Conservation (phyloP, 2,329 filamentous ascomycete species). For the Didymella keratinophila region DNA sequence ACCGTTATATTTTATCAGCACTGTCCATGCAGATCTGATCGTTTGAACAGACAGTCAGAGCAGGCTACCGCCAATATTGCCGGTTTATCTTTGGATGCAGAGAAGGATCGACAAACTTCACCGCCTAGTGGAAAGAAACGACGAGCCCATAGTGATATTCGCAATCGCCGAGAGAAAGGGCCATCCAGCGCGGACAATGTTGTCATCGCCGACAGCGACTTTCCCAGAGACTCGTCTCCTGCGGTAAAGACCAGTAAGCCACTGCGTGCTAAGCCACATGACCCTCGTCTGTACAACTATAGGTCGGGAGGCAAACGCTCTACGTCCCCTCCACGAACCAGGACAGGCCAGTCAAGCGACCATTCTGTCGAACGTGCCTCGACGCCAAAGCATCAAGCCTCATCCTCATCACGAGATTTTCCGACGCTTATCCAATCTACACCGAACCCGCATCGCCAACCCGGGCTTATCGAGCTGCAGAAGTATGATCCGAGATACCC, state of each 20-base stretch:
- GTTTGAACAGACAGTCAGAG: background rate
- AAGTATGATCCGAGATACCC: conserved; percentile 46
- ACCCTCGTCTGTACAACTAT: conserved; percentile 34
- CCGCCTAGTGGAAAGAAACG: conserved; percentile 40
- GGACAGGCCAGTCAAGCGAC: background rate
- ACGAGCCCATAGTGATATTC: conserved; percentile 38
- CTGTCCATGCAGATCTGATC: no score
- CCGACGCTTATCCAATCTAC: no score
- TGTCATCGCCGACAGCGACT: conserved; percentile 31
- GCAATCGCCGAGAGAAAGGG: conserved; percentile 33
- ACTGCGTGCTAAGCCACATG: conserved; percentile 27
- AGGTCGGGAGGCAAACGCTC: conserved; percentile 26
- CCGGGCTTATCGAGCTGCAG: conserved; percentile 47
- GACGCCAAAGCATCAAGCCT: no score
- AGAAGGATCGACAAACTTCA: conserved; percentile 32
- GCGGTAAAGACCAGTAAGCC: conserved; percentile 26
- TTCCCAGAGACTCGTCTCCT: conserved; percentile 33
- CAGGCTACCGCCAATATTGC: conserved; percentile 34
- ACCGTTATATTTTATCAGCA: no score
- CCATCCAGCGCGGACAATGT: conserved; percentile 32
- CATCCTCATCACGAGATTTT: no score
- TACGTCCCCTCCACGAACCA: conserved; percentile 21
- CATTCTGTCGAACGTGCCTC: background rate
- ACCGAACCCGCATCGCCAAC: no score
- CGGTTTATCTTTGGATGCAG: conserved; percentile 31